phyloP scores from a whole-genome alignment of 176 grass and related monocot species.

The Juncus effusus region DNA sequence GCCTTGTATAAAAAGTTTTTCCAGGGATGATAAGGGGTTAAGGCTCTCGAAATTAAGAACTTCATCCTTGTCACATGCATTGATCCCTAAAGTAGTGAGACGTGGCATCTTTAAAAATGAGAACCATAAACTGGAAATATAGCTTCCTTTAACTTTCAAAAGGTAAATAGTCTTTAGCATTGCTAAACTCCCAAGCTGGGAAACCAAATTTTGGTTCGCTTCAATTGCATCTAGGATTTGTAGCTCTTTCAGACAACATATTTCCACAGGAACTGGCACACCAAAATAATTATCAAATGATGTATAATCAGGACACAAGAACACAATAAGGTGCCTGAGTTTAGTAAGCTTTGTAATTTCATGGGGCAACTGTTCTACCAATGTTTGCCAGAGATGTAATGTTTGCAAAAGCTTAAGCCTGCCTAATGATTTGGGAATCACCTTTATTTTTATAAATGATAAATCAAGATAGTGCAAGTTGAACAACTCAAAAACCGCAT shows the following conservation, averaged over 20 bases:
- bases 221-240: conserved; percentile 23
- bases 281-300: not conserved
- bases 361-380: conserved; percentile 31
- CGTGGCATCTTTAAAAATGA: conserved; percentile 34
- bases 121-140: conserved; percentile 4
- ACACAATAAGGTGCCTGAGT: not conserved
- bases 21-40: conserved; percentile 9
- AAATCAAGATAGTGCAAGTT: not conserved
- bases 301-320: conserved; percentile 11
- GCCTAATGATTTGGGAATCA: conserved; percentile 31
- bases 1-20: conserved; percentile 32
- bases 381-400: conserved; percentile 23
- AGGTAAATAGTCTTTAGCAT: too few relatives aligned
- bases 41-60: not conserved
- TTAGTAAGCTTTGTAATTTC: conserved; percentile 25
- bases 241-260: conserved; percentile 7
- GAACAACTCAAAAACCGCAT: conserved; percentile 30
- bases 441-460: conserved; percentile 27
- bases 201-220: conserved; percentile 2
- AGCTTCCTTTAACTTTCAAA: too few relatives aligned
- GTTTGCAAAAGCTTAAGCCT: conserved; percentile 40
- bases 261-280: conserved; percentile 3
- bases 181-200: too few relatives aligned
- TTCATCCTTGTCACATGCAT: conserved; percentile 1
- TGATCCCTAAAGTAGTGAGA: conserved; percentile 27